phyloP scores from a whole-genome alignment of 345 rosid species.

The Conringia planisiliqua region DNA sequence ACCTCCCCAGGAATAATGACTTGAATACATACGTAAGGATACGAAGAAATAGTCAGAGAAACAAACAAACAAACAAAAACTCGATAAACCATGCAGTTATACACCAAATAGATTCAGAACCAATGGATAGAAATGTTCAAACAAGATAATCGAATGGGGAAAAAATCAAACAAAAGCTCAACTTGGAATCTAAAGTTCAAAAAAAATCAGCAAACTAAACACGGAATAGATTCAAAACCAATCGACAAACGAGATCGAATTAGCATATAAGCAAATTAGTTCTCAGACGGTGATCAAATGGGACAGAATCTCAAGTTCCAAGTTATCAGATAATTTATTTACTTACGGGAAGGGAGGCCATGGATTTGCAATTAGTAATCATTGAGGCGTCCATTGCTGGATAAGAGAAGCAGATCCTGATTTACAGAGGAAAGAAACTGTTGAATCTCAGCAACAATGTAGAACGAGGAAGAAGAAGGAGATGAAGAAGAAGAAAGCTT shows the following conservation, averaged over 20 bases:
- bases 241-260: neutral
- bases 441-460: neutral
- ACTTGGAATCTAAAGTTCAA: neutral
- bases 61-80: neutral
- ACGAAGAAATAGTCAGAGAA: neutral
- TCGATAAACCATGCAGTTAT: neutral
- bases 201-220: neutral
- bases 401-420: conserved; percentile 14
- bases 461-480: neutral
- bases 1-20: conserved; percentile 55
- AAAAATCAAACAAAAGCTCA: neutral
- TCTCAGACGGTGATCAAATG: neutral
- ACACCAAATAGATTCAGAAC: neutral
- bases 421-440: neutral
- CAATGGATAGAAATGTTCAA: neutral
- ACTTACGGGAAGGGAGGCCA: conserved; percentile 58
- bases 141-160: neutral
- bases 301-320: neutral
- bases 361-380: conserved; percentile 56
- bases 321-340: neutral
- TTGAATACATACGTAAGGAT: conserved; percentile 2
- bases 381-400: conserved; percentile 65
- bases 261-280: neutral
- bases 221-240: neutral
- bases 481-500: neutral